Base-by-base conservation (phyloP, 2,329 filamentous ascomycete genomes). In the Aspergillus calidoustus region DNA sequence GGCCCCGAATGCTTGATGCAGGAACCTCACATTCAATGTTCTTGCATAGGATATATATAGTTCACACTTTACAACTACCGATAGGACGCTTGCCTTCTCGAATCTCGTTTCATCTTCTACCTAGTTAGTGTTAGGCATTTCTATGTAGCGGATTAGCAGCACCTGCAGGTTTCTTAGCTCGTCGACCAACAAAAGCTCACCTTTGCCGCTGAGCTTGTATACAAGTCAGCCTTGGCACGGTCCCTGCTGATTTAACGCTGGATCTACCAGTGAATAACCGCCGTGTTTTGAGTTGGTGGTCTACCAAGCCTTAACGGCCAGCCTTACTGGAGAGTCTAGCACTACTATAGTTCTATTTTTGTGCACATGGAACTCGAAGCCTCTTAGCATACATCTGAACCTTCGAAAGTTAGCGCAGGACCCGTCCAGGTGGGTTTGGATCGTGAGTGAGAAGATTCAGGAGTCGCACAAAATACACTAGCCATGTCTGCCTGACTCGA, bases 201-300 rank as follows among this genome's bases (percentile, higher is more conserved):
- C 6, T 52, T 51, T 30, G 55, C 55, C 55, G 55, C 55, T 48
- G 8, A 46, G 31, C 34, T 25, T 48, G 46, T 28, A 48, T 19
- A 11, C 3, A 9, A 28, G 4, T n/a, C 11, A 28, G 23, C 4
- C 4, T 47, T 17, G 13, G 28, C 30, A 31, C 19, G 11, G 22
- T 28, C n/a, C 30, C 15, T 59, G 52, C 52, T 50, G 54, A 28
- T 34, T 19, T 17, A 13, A 4, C 7, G 5, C 23, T 49, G 7
- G 13, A 41, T 11, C 52, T 53, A 11, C 58, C 59, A 56, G 28
- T 59, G 9, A 47, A 49, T 59, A 59, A 50, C 57, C 57, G 57
- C 57, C 51, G 50, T 54, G 19, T 30, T 23, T 25, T 41, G 28
- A 25, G 23, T 38, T 22, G 54, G 9, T 3, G 17, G 48, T 25